Conservation (phyloP, 495 filamentous ascomycete genomes). For the Penicillium turbatum region DNA sequence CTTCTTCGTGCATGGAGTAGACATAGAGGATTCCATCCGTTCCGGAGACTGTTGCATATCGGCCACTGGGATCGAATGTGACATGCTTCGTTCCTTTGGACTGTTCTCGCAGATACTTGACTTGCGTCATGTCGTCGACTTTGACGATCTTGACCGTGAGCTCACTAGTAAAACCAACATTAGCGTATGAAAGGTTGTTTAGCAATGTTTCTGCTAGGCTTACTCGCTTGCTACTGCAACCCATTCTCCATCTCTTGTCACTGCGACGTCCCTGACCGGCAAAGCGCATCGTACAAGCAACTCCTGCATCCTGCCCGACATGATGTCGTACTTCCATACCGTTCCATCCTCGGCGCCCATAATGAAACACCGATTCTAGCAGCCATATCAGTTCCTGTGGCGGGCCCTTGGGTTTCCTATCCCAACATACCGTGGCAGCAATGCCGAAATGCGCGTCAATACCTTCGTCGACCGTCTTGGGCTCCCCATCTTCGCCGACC, state of each 20-base stretch:
- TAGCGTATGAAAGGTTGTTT: constrained; percentile 4
- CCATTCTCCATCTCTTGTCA: constrained; percentile 83
- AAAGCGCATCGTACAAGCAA: constrained; percentile 78
- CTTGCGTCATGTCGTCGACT: constrained; percentile 66
- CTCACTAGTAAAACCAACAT: constrained; percentile 51
- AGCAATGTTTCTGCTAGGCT: constrained; percentile 16
- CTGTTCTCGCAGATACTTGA: constrained; percentile 76
- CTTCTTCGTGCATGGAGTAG: constrained; percentile 76
- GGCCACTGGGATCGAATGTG: constrained; percentile 78
- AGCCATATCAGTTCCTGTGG: neutral
- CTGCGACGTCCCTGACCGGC: constrained; percentile 76
- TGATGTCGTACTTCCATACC: constrained; percentile 78
- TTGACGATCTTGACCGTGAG: constrained; percentile 84
- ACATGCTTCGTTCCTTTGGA: constrained; percentile 82
- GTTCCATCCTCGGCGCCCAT: constrained; percentile 89
- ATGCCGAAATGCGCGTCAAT: constrained; percentile 75
- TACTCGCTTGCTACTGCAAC: constrained; percentile 92
- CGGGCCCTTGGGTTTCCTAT: neutral
- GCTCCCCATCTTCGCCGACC: constrained; percentile 85
- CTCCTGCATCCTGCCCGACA: constrained; percentile 69
- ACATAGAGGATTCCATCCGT: constrained; percentile 84
- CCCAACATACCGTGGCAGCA: constrained; percentile 59
- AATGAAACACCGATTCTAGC: constrained; percentile 74
- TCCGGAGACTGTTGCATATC: constrained; percentile 73
- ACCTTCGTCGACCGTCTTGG: constrained; percentile 82